Evolutionary conservation across 2,329 filamentous ascomycete genomes (phyloP), one percentile per base, ranked within the genome.

Genomic region (Fusarium concolor): DNA sequence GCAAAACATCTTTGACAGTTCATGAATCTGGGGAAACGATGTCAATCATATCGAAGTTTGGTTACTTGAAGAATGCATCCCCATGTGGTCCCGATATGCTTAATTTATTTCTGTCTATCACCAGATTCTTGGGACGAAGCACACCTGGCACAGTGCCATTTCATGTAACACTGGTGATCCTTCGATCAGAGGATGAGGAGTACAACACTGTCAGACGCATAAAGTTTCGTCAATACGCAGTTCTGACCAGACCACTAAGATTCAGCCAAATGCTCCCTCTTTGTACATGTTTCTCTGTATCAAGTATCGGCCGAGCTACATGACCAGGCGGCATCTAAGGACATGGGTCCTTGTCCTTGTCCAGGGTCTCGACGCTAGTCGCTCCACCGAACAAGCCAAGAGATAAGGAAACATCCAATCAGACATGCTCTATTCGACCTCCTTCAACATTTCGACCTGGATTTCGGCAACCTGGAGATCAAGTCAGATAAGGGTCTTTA

Each of bases 331-430:
- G n/a, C 35, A 61, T 39, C 60, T 53, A 46, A 26, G 26, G 57
- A 56, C 60, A 62, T 39, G 61, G 54, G 47, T 65, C 53, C 22
- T 49, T 15, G 44, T 38, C 42, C 52, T 58, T 56, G 54, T 54
- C 56, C 47, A 49, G 61, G 57, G 50, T 66, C 56, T 62, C 39
- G 39, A 51, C 53, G 47, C 62, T 71, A 72, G 62, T 29, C 49
- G 49, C 67, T 71, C 65, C 65, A 65, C 59, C 37, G 37, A 62
- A 66, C 56, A 60, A 67, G 67, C 67, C 68, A 68, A 76, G 66
- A 75, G 75, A 76, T 76, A 76, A 76, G 75, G 45, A 44, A 46
- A 41, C 22, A 33, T 14, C 75, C 75, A 76, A 76, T 76, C 54
- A 75, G 51, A 31, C 18, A 14, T 44, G 26, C n/a, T 43, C 57